These are phyloP conservation scores for Dryas drummondii DNA, from an alignment of 306 rosid species.

Conservation along the genomic window DNA sequence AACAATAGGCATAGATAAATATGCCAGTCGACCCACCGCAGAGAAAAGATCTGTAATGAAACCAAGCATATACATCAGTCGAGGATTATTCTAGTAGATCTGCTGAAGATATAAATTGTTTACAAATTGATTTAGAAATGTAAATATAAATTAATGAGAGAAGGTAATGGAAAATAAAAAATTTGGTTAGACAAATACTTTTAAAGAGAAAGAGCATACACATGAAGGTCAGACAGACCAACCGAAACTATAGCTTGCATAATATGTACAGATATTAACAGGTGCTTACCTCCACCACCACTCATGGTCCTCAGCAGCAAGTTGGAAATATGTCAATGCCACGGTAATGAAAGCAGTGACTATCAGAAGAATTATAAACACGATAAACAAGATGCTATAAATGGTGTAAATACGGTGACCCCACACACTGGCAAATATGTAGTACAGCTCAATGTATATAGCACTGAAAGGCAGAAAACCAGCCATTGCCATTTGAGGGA, in stretches of 20 bases:
- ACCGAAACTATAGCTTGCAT: not conserved
- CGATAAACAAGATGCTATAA: slow-evolving; percentile 67
- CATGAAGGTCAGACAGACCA: not conserved
- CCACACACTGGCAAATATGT: slow-evolving; percentile 70
- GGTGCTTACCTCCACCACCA: slow-evolving; percentile 79
- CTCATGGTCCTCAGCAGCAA: slow-evolving; percentile 73
- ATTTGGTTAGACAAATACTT: too few relatives aligned
- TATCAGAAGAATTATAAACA: slow-evolving; percentile 57
- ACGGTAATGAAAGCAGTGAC: slow-evolving; percentile 66
- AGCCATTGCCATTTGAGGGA: slow-evolving; percentile 78
- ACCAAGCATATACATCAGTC: slow-evolving; percentile 11
- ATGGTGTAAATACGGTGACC: slow-evolving; percentile 73
- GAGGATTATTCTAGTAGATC: not conserved
- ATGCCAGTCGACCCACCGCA: slow-evolving; percentile 70
- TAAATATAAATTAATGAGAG: not conserved
- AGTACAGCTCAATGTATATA: slow-evolving; percentile 61
- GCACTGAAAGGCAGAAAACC: slow-evolving; percentile 73
- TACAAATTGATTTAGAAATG: not conserved
- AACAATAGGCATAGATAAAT: slow-evolving; percentile 57
- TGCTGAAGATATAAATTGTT: not conserved
- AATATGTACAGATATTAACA: not conserved
- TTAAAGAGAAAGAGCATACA: not conserved
- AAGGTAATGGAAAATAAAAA: not conserved
- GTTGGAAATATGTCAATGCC: slow-evolving; percentile 67
- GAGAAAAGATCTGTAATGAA: slow-evolving; percentile 50